Base-by-base conservation (phyloP, 495 filamentous ascomycete species). In the Penicillium arizonense region DNA sequence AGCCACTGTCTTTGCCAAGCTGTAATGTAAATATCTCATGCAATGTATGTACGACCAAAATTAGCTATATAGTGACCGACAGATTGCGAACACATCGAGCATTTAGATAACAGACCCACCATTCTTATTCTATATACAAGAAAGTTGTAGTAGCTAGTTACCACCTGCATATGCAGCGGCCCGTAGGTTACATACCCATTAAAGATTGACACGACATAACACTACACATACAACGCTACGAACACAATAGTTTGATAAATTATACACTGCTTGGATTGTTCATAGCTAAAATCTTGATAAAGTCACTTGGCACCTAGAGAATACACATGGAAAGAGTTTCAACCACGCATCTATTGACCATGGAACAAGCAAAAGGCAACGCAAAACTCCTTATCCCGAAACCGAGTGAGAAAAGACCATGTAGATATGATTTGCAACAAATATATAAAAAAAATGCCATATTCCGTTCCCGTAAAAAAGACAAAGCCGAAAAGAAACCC, bases 1-100 rank as follows among this genome's bases (percentile, higher is more conserved):
- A 42, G 77, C 80, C 39, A 87, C 81, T 13, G 86, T 87, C 8
- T 92, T 91, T 61, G 74, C 74, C 45, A 77, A 77, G 53, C 58
- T 77, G 24, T 76, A 68, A 63, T 38, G 48, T 16, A 50, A 50
- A 43, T 50, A 39, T 48, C 10, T 44, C 20, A 57, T 53, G 52
- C 37, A 35, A 46, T 51, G 41, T 12, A 60, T 56, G 47, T 38
- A 38, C 21, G 37, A 41, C n/a, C 24, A 42, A 42, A 32, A 36
- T 16, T 18, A 40, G 16, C 21, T 18, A 13, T 16, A 40, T 40
- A 42, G 18, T 47, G 33, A 30, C 9, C 28, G 28, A 10, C 28
- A 30, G 28, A 30, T 30, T 30, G 28, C 28, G 8, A 30, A 30
- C 18, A 18, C 18, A 18, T 8, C 7, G 28, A 30, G 28, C 28